Conservation (phyloP, 1,284 basidiomycete genomes). For the Puccinia coronata region DNA sequence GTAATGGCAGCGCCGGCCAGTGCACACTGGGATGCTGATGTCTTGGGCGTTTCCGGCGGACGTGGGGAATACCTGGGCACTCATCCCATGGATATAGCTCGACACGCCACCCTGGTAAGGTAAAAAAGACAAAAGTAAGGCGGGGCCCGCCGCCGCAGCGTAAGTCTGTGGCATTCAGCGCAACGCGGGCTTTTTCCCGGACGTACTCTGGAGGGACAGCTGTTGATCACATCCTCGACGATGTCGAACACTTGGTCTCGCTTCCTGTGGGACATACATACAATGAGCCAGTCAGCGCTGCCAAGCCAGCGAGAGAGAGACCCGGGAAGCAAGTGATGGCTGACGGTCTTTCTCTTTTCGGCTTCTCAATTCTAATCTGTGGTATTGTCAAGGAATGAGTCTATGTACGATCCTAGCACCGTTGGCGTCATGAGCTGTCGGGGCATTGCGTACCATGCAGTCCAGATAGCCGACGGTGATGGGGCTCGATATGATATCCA, state of each 20-base stretch:
- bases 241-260: background rate
- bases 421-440: no score
- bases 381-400: background rate
- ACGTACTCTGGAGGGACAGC: conserved; percentile 15
- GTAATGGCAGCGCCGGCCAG: background rate
- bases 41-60: background rate
- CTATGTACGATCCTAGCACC: no score
- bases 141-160: background rate
- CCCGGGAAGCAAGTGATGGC: background rate
- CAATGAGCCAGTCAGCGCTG: background rate
- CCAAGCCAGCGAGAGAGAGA: background rate
- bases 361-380: conserved; percentile 1
- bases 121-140: no score
- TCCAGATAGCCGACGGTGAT: background rate
- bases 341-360: background rate
- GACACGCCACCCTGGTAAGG: conserved; percentile 6
- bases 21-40: background rate
- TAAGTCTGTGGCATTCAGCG: no score
- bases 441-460: conserved; percentile 16
- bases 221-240: background rate
- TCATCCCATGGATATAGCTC: conserved; percentile 2
- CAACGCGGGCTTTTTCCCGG: background rate
- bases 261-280: background rate
- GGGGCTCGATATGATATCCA: background rate
- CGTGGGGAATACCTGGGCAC: conserved; percentile 6